These are phyloP conservation scores for Oryza longistaminata DNA, from an alignment of 176 grass and related monocot species.

Conservation along the genomic window DNA sequence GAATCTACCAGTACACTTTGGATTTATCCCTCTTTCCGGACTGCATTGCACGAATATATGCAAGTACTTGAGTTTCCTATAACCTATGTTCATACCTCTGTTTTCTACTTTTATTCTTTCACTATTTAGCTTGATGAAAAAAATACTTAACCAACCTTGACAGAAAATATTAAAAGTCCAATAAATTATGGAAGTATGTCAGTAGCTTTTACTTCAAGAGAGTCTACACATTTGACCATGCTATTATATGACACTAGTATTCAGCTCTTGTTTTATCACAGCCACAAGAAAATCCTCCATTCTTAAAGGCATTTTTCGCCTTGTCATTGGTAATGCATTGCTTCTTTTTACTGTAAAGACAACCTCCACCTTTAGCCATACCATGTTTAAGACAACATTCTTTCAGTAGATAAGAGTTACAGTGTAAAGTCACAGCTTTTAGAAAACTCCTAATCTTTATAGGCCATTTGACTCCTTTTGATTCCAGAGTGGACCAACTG, in stretches of 20 bases:
- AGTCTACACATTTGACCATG: not conserved
- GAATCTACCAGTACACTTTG: slow-evolving; percentile 35
- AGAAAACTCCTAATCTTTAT: slow-evolving; percentile 33
- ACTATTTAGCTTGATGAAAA: slow-evolving; percentile 1
- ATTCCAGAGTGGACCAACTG: slow-evolving; percentile 21
- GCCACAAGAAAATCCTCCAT: slow-evolving; percentile 27
- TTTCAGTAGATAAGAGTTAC: slow-evolving; percentile 27
- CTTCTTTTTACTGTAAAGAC: slow-evolving; percentile 1
- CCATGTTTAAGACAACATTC: slow-evolving; percentile 29
- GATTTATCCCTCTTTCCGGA: slow-evolving; percentile 14
- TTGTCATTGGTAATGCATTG: slow-evolving; percentile 9
- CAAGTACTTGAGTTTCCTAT: slow-evolving; percentile 2
- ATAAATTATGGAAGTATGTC: not conserved
- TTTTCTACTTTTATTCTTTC: slow-evolving; percentile 21
- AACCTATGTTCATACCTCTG: not conserved
- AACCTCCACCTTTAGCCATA: slow-evolving; percentile 4
- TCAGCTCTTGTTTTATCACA: slow-evolving; percentile 30
- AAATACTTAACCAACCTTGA: not conserved
- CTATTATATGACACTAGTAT: slow-evolving; percentile 7
- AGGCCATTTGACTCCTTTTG: slow-evolving; percentile 26
- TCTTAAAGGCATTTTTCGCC: slow-evolving; percentile 23
- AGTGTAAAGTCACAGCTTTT: slow-evolving; percentile 33
- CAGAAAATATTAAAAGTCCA: not conserved
- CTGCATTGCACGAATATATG: slow-evolving; percentile 19
- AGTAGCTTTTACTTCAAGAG: not conserved